A percentile compares a stretch with the other conserved stretches of the same genome.
Conservation (phyloP, 2,329 filamentous ascomycete species). For the Aureobasidium sp. region DNA sequence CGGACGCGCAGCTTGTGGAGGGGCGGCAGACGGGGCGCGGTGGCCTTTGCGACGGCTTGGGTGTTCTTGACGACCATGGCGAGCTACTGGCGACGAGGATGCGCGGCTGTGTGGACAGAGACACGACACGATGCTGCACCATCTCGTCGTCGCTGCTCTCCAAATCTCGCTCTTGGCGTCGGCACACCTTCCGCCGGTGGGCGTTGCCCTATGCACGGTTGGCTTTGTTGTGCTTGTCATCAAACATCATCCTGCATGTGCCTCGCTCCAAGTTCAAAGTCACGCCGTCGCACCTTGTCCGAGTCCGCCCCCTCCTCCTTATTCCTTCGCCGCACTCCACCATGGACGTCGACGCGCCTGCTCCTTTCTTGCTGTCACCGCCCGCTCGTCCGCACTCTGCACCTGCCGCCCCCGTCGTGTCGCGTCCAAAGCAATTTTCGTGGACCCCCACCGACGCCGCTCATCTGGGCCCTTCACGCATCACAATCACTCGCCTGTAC, state of each 20-base stretch:
- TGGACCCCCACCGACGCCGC: conserved; percentile 36
- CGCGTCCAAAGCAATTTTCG: conserved; percentile 2
- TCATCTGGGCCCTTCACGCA: conserved; percentile 31
- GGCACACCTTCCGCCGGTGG: background rate
- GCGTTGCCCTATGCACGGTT: background rate
- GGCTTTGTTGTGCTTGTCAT: conserved; percentile 7
- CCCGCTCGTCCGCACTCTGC: background rate
- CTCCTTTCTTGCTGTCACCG: background rate
- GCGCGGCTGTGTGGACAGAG: background rate
- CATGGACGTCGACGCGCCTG: background rate
- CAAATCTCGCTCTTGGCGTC: conserved; percentile 1
- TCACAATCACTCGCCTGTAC: conserved; percentile 31
- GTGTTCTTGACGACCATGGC: conserved; percentile 28
- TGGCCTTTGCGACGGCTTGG: conserved; percentile 24
- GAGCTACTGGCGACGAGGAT: background rate
- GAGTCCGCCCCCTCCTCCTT: background rate
- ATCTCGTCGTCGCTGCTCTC: background rate
- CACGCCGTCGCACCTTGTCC: background rate
- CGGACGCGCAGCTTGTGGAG: conserved; percentile 56
- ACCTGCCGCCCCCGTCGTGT: background rate
- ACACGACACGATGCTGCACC: background rate
- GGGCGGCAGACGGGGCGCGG: conserved; percentile 46
- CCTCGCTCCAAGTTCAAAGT: background rate
- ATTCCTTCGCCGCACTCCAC: background rate
- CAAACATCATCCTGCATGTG: conserved; percentile 1